Conservation (phyloP, 768 basidiomycete species). For the Ramaria rubella region DNA sequence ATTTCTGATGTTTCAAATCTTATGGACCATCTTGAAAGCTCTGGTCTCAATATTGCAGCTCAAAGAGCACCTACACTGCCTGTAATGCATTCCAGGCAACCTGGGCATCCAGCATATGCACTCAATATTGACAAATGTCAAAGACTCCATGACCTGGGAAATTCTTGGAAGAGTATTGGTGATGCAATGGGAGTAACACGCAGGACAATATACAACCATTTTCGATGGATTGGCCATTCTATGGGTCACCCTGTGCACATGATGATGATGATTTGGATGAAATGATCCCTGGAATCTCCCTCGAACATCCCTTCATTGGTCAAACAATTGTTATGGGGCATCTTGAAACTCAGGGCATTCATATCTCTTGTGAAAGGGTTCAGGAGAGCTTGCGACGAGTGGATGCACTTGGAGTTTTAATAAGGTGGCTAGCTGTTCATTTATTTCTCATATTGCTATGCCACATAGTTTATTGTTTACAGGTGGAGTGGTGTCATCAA, state of each 20-base stretch:
- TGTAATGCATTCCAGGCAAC: neutral
- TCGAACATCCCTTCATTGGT: neutral
- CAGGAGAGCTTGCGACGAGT: neutral
- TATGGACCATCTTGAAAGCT: too few species aligned
- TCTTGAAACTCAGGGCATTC: neutral
- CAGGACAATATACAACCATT: slow-evolving; percentile 18
- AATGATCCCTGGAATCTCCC: neutral
- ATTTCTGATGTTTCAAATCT: too few species aligned
- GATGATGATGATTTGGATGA: neutral
- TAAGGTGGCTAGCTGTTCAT: neutral
- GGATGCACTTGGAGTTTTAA: neutral
- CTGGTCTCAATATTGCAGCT: too few species aligned
- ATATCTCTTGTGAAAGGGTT: neutral
- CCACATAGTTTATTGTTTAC: neutral
- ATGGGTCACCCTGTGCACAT: neutral
- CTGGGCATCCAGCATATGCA: slow-evolving; percentile 15
- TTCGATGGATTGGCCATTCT: slow-evolving; percentile 4
- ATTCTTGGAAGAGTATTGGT: slow-evolving; percentile 21
- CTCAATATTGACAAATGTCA: slow-evolving; percentile 18
- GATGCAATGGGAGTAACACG: slow-evolving; percentile 18
- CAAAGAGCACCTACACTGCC: too few species aligned
- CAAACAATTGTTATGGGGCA: neutral
- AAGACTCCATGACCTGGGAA: slow-evolving; percentile 23
- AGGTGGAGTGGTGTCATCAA: slow-evolving; percentile 14
- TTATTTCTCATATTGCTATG: neutral